Base-by-base conservation (phyloP, 2,329 filamentous ascomycete genomes). In the Endothia cerciana region DNA sequence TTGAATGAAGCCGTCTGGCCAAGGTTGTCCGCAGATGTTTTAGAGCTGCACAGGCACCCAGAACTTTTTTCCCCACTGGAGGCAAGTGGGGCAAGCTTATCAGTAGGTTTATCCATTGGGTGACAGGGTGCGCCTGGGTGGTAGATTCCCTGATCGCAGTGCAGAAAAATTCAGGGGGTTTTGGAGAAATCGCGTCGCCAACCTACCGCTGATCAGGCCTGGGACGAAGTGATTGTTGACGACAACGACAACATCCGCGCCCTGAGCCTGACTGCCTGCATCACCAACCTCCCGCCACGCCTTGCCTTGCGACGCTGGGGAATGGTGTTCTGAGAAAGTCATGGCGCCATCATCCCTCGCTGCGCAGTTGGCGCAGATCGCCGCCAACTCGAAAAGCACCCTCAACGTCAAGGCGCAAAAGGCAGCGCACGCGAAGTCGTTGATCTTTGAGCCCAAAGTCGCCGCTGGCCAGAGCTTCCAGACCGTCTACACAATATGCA, bases 371-470 rank as follows among this genome's bases (percentile, higher is more conserved):
- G 92, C 94, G 83, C 89, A 92, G 76, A 94, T 99, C 76, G 92
- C 94, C 72, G 89, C 91, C 71, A 92, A 91, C 74, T 97, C 93
- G 73, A 97, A 94, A 72, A 90, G 94, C 76, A 91, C 94, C 72
- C 87, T 98, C 74, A 92, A 98, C 76, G 85, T 97, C 72, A 97
- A 96, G 80, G 92, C 94, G 73, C 93, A 97, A 81, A 94, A 93
- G 79, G 88, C 91, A 68, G 89, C 92, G 69, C 95, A 99, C 80
- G 92, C 92, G 70, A 94, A 97, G 78, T 99, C 95, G 62, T 82
- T 99, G 68, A 92, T 99, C 67, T 99, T 97, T 81, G 94, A 97
- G 72, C 86, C 91, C 67, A 88, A 89, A 74, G 85, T 94, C 72
- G 95, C 95, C 60, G 90, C 91, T 6, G 89, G 89, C 19, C 95